These are phyloP conservation scores for Lunularia cruciata DNA, from an alignment of 225 moss, liverwort and hornwort species.

Conservation along the genomic window DNA sequence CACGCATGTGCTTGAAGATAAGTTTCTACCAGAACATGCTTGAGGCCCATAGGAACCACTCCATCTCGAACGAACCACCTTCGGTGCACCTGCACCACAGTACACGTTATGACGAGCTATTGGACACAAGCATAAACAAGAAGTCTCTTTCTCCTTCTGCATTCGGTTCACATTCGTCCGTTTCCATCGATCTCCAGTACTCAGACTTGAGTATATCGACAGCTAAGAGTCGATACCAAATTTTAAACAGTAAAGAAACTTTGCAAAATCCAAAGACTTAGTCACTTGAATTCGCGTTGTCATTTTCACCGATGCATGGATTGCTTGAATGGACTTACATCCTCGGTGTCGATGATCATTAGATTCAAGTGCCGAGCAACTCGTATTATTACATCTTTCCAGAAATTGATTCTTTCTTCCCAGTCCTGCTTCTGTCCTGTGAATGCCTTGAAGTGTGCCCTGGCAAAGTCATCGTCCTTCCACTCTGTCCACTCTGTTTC, in stretches of 20 bases:
- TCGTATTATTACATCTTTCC: slow-evolving; percentile 67
- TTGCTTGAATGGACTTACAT: slow-evolving; percentile 27
- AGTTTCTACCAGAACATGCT: slow-evolving; percentile 62
- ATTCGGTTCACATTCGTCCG: too few relatives aligned
- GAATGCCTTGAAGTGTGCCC: slow-evolving; percentile 84
- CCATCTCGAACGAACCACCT: slow-evolving; percentile 92
- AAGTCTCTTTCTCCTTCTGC: too few relatives aligned
- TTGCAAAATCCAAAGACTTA: too few relatives aligned
- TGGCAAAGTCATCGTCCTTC: slow-evolving; percentile 69
- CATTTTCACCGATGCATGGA: too few relatives aligned
- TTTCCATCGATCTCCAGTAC: too few relatives aligned
- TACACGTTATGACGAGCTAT: neutral
- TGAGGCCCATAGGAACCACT: slow-evolving; percentile 77
- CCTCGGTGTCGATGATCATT: slow-evolving; percentile 61
- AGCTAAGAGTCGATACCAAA: too few relatives aligned
- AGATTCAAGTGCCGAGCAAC: slow-evolving; percentile 64
- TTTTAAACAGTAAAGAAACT: too few relatives aligned
- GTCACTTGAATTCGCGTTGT: too few relatives aligned
- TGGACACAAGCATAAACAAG: neutral
- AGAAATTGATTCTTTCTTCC: slow-evolving; percentile 76
- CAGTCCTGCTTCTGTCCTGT: slow-evolving; percentile 85
- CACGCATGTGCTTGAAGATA: too few relatives aligned
- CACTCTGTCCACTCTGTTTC: slow-evolving; percentile 69
- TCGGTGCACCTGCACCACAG: slow-evolving; percentile 68
- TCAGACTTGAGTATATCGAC: too few relatives aligned